Evolutionary conservation across 345 rosid species (phyloP).

Genomic region (Gossypium mustelinum): DNA sequence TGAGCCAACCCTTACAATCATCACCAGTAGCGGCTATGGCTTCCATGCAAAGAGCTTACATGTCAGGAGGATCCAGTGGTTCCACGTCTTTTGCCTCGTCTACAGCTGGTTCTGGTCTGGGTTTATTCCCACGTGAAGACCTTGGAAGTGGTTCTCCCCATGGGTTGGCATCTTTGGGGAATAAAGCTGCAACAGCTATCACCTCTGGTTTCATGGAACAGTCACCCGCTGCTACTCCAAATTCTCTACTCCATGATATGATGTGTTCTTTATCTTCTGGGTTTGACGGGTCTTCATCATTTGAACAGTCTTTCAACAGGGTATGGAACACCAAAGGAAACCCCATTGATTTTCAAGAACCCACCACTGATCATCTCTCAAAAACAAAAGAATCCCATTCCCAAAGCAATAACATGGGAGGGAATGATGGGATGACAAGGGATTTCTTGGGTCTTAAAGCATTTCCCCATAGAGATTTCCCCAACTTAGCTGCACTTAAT

Average conservation of each 20-base stretch:
- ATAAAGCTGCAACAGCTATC: constrained; percentile 41
- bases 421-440: constrained; percentile 35
- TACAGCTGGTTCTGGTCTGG: constrained; percentile 24
- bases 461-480: constrained; percentile 31
- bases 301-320: constrained; percentile 12
- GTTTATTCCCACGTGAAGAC: constrained; percentile 36
- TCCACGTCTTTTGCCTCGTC: constrained; percentile 29
- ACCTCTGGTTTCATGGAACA: constrained; percentile 25
- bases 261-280: constrained; percentile 3
- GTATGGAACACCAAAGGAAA: neutral
- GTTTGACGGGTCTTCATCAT: neutral
- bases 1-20: constrained; percentile 32
- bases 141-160: constrained; percentile 26
- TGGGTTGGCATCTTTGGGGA: constrained; percentile 31
- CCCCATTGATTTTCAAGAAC: neutral
- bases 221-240: constrained; percentile 11
- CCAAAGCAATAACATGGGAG: neutral
- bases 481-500: constrained; percentile 24
- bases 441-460: constrained; percentile 57
- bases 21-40: neutral
- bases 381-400: constrained; percentile 3
- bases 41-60: constrained; percentile 16
- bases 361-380: neutral
- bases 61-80: constrained; percentile 48
- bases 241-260: constrained; percentile 29